Evolutionary conservation across 192 early-diverging fungal species (phyloP), one percentile per base, ranked within the genome.

Genomic region (Umbelopsis isabellina): DNA sequence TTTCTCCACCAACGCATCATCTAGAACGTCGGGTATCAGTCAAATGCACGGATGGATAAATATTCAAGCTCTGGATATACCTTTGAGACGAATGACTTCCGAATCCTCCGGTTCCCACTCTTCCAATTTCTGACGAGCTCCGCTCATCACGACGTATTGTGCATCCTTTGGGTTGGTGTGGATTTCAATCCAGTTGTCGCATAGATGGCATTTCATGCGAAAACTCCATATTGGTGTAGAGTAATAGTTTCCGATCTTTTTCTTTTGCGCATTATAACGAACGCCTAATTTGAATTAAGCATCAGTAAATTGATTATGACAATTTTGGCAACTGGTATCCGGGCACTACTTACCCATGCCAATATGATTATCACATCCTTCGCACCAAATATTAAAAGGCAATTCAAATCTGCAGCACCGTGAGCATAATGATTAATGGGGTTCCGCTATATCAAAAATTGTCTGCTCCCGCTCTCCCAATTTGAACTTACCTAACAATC

Each of bases 251-350:
- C 94, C 95, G 30, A 94, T 82, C 70, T 93, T 92, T 75, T 94
- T 95, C 83, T 98, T 98, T 75, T 98, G 93, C 4, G 96, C 95
- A 84, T 98, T 98, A 73, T 93, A 97, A 45, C 96, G 86, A 20
- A 94, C 89, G n/a, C 96, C 92, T 88, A 4, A 20, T 68, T n/a
- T 8, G 10, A 22, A 69, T 15, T 21, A 18, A 4, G 52, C 22
- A 53, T 53, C 3, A 65, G 3, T 13, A 35, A 15, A 46, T 22
- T 50, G 37, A 46, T 15, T 30, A 68, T 9, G 10, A 41, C 6
- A 41, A 41, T 9, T 41, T 41, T 41, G 37, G 37, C 37, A 41
- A 10, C 37, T 41, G 6, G 51, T 53, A n/a, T 23, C n/a, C 21
- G 23, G 2, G 16, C 4, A 23, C 30, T 15, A 58, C 66, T 46